Conservation (phyloP, 1,139 yeast genomes). For the Geotrichum fermentans region DNA sequence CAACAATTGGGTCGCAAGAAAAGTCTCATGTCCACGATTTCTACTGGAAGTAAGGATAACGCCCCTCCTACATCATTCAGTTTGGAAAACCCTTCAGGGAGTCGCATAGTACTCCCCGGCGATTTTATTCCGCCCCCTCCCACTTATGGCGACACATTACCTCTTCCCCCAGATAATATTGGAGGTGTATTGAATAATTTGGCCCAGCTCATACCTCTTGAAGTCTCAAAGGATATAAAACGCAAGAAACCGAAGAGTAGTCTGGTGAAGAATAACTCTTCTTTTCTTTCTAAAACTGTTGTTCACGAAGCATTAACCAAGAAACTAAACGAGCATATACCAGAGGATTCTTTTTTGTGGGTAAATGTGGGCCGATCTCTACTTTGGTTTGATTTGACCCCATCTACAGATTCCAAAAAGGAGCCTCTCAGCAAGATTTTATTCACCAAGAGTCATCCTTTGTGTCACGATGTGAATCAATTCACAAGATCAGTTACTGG, state of each 20-base stretch:
- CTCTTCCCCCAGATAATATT: constrained; percentile 10
- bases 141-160: not conserved
- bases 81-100: not conserved
- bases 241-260: constrained; percentile 34
- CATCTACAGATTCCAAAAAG: constrained; percentile 25
- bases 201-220: constrained; percentile 1
- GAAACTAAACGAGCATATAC: constrained; percentile 34
- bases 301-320: constrained; percentile 37
- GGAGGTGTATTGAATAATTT: constrained; percentile 9
- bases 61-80: not conserved
- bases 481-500: constrained; percentile 38
- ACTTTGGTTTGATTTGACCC: constrained; percentile 36
- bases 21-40: not conserved
- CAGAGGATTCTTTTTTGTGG: constrained; percentile 33
- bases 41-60: not conserved
- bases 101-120: not conserved
- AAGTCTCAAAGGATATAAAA: constrained; percentile 19
- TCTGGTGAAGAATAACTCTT: constrained; percentile 39
- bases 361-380: constrained; percentile 38
- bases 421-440: constrained; percentile 41
- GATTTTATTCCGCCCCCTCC: not conserved
- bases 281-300: constrained; percentile 39
- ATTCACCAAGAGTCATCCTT: constrained; percentile 41
- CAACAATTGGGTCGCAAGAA: not conserved
- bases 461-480: constrained; percentile 40